Evolutionary conservation across 208 protist species (phyloP).

Genomic region (Trypanosoma conorhini): DNA sequence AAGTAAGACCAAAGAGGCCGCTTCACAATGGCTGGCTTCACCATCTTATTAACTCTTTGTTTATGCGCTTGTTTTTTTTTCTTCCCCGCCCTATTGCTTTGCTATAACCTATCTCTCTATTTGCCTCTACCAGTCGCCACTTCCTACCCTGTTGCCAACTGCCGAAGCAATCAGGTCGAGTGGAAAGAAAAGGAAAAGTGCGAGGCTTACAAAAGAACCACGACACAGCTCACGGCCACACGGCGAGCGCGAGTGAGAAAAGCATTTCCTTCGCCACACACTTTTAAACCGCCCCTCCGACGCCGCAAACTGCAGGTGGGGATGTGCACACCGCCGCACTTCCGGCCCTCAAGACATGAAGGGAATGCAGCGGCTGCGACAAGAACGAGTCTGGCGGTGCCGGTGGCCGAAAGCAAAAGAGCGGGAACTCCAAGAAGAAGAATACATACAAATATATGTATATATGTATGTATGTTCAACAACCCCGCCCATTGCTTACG

Average conservation of each 20-base stretch:
- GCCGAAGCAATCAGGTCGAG: background rate
- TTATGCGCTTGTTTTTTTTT: conserved; percentile 22
- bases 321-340: no score
- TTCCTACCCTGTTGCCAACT: background rate
- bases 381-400: no score
- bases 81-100: conserved; percentile 1
- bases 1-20: conserved; percentile 79
- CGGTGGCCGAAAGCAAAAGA: no score
- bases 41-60: conserved; percentile 23
- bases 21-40: conserved; percentile 48
- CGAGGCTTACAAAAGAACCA: background rate
- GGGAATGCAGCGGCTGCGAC: no score
- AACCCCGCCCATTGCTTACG: background rate
- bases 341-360: no score
- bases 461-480: background rate
- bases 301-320: no score
- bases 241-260: background rate
- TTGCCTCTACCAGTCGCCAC: background rate
- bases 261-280: background rate
- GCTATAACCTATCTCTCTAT: background rate
- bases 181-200: background rate
- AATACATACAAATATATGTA: no score
- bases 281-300: background rate
- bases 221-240: background rate
- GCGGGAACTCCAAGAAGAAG: no score